A percentile compares a stretch with the other conserved stretches of the same genome.
These are phyloP conservation scores for Trametopsis cervina DNA, from an alignment of 768 basidiomycete genomes.

Conservation along the genomic window DNA sequence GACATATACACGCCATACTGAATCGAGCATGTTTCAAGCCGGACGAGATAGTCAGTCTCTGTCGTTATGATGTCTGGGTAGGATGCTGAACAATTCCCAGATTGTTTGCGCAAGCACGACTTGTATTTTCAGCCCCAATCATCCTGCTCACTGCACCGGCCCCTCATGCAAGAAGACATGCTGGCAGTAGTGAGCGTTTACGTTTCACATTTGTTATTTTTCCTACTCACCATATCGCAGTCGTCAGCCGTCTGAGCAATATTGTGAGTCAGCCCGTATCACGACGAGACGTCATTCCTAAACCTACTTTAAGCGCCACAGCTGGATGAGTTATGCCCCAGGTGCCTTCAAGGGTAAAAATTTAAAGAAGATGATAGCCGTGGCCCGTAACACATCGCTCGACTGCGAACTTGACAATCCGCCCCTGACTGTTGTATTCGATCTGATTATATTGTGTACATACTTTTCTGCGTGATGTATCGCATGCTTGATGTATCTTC, in stretches of 20 bases:
- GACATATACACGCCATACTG: neutral
- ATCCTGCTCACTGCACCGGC: slow-evolving; percentile 17
- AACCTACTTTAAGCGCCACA: slow-evolving; percentile 10
- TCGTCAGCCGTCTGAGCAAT: slow-evolving; percentile 21
- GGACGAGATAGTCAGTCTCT: slow-evolving; percentile 14
- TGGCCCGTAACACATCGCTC: no score
- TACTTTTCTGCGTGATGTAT: no score
- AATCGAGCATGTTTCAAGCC: slow-evolving; percentile 11
- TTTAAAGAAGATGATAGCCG: no score
- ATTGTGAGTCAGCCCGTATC: slow-evolving; percentile 13
- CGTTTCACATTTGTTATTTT: neutral
- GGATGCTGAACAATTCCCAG: slow-evolving; percentile 1
- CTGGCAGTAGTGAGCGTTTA: slow-evolving; percentile 18
- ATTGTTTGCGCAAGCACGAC: slow-evolving; percentile 17
- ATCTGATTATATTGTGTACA: no score
- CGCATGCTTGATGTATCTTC: no score
- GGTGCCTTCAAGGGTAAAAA: no score
- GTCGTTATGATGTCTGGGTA: neutral
- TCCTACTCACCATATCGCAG: slow-evolving; percentile 1
- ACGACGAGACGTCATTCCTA: neutral
- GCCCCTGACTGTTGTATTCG: no score
- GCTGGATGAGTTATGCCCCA: slow-evolving; percentile 9
- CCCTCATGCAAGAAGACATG: slow-evolving; percentile 20
- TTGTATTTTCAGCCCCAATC: slow-evolving; percentile 20
- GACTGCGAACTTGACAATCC: no score